A percentile compares a stretch with the other conserved stretches of the same genome.
Conservation (phyloP, 2,329 filamentous ascomycete species). For the Thelonectria blattea region DNA sequence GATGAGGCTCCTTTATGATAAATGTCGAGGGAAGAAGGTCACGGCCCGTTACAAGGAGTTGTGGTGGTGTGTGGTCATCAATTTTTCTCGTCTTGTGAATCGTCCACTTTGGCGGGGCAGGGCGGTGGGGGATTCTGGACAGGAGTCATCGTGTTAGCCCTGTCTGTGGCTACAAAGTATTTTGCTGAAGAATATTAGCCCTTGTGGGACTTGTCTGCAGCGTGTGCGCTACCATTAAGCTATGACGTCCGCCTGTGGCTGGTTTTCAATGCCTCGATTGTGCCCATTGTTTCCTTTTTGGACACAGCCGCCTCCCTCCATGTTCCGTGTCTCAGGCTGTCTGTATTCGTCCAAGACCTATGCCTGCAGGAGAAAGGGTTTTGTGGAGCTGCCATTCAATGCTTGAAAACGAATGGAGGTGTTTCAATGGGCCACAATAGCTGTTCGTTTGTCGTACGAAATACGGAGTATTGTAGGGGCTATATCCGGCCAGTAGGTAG, state of each 20-base stretch:
- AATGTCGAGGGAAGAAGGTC: constrained; percentile 21
- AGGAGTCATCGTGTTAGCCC: constrained; percentile 3
- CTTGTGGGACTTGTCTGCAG: background rate
- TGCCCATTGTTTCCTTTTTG: background rate
- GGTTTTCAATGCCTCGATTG: background rate
- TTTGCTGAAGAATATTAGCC: background rate
- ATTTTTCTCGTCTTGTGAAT: constrained; percentile 49
- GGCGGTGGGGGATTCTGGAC: constrained; percentile 17
- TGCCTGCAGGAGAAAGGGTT: too few species aligned
- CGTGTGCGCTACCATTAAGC: constrained; percentile 5
- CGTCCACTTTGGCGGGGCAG: constrained; percentile 45
- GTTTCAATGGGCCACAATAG: too few species aligned
- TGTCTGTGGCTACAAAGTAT: background rate
- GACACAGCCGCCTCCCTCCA: background rate
- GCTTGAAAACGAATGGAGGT: too few species aligned
- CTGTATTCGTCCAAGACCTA: too few species aligned
- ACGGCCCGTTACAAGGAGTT: constrained; percentile 19
- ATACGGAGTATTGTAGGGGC: too few species aligned
- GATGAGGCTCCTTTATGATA: constrained; percentile 29
- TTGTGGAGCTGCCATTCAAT: too few species aligned
- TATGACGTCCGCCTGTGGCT: constrained; percentile 6
- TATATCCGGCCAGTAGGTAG: too few species aligned
- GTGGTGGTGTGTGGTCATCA: constrained; percentile 45
- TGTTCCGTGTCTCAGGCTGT: too few species aligned
- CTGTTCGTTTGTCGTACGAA: too few species aligned